Conservation (phyloP, 352 stramenopile species). For the Peronospora farinosa region DNA sequence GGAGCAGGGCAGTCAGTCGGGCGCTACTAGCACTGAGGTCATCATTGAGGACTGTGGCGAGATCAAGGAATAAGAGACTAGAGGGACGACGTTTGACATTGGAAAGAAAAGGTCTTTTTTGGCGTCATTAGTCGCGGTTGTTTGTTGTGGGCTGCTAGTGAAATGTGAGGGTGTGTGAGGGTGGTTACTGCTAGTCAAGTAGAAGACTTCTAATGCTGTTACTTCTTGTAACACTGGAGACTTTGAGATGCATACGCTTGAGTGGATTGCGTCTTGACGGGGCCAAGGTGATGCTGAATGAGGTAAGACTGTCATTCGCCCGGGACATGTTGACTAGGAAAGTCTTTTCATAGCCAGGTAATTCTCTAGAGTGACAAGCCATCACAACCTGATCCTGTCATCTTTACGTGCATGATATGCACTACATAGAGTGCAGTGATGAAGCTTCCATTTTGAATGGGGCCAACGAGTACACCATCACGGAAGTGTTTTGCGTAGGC, state of each 20-base stretch:
- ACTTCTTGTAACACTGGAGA: constrained; percentile 2
- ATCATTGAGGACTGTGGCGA: constrained; percentile 96
- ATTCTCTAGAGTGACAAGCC: too few relatives aligned
- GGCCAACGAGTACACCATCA: too few relatives aligned
- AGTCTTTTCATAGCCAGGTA: too few relatives aligned
- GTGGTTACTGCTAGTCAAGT: constrained; percentile 14
- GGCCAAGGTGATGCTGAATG: constrained; percentile 5
- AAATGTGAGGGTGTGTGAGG: constrained; percentile 11
- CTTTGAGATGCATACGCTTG: constrained; percentile 9
- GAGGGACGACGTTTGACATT: neutral
- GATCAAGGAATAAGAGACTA: constrained; percentile 45
- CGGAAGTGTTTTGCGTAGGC: too few relatives aligned
- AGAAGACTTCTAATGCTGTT: constrained; percentile 1
- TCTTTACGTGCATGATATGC: too few relatives aligned
- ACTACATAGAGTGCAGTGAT: too few relatives aligned
- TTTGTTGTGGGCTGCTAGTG: constrained; percentile 3
- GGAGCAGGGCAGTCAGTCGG: constrained; percentile 86
- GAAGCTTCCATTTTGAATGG: too few relatives aligned
- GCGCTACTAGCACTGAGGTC: constrained; percentile 75
- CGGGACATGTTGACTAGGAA: too few relatives aligned
- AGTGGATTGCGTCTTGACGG: constrained; percentile 12
- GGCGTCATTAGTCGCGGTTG: neutral
- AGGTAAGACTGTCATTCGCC: too few relatives aligned
- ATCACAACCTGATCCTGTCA: too few relatives aligned
- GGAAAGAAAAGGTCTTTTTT: constrained; percentile 1